phyloP scores from a whole-genome alignment of 768 basidiomycete species.

The Lenzites betulinus region DNA sequence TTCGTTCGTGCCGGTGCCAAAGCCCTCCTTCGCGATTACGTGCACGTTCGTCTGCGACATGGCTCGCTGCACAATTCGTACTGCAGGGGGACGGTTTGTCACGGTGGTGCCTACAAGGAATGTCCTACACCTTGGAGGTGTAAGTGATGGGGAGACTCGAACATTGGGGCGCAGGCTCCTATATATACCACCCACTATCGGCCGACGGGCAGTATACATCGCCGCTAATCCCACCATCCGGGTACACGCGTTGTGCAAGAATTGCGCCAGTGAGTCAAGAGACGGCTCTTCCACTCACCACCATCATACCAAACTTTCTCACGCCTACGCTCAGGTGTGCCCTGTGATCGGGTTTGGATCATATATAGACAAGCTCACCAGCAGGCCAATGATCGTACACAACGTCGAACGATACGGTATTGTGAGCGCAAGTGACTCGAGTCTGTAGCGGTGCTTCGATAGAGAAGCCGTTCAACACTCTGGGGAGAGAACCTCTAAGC shows the following conservation, averaged over 20 bases:
- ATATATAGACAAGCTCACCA: no score
- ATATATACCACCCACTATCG: slow-evolving; percentile 1
- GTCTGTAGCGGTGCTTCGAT: no score
- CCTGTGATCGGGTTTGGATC: no score
- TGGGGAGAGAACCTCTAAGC: no score
- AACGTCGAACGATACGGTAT: no score
- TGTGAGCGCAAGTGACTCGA: no score
- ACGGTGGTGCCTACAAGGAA: no score
- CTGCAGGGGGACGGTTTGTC: no score
- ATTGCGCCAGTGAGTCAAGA: slow-evolving; percentile 1
- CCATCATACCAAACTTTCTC: neutral
- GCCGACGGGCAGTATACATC: neutral
- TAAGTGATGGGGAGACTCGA: neutral
- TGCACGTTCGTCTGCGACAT: slow-evolving; percentile 49
- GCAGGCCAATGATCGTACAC: no score
- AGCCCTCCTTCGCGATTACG: slow-evolving; percentile 67
- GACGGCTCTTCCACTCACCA: neutral
- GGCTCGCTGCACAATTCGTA: neutral
- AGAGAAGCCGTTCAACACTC: no score
- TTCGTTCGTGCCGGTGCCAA: slow-evolving; percentile 80
- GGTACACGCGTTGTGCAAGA: neutral
- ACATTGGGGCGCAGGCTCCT: neutral
- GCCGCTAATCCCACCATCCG: slow-evolving; percentile 4
- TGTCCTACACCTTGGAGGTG: neutral
- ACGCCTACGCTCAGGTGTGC: no score